These are phyloP conservation scores for Ambrosia artemisiifolia DNA, from an alignment of 129 eudicot genomes.

Conservation along the genomic window DNA sequence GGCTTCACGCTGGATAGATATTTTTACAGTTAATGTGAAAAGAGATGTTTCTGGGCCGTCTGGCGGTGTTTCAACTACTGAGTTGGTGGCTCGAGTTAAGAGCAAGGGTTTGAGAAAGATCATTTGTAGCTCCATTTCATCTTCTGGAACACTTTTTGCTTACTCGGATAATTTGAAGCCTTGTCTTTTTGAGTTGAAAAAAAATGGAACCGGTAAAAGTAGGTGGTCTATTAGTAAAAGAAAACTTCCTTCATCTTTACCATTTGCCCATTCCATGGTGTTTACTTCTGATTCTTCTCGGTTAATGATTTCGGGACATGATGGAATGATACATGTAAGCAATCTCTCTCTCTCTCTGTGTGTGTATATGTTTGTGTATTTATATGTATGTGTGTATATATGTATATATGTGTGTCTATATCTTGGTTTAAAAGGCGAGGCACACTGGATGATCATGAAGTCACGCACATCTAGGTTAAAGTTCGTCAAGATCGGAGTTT, in stretches of 20 bases:
- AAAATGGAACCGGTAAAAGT: slow-evolving; percentile 33
- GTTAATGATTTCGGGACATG: slow-evolving; percentile 82
- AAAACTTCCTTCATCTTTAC: slow-evolving; percentile 62
- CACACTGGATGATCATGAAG: too few species aligned
- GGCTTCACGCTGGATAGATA: slow-evolving; percentile 54
- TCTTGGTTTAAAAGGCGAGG: too few species aligned
- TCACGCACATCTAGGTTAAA: too few species aligned
- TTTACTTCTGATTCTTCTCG: slow-evolving; percentile 74
- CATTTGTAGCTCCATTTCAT: slow-evolving; percentile 69
- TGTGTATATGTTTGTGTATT: not conserved
- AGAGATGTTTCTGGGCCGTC: slow-evolving; percentile 34
- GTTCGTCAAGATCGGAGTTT: too few species aligned
- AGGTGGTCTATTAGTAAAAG: slow-evolving; percentile 62
- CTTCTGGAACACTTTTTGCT: slow-evolving; percentile 61
- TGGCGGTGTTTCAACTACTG: slow-evolving; percentile 49
- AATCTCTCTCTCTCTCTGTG: not conserved
- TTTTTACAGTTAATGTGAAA: slow-evolving; percentile 44
- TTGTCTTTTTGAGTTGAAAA: slow-evolving; percentile 57
- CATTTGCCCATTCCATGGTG: slow-evolving; percentile 74
- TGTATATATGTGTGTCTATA: too few species aligned
- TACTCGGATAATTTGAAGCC: slow-evolving; percentile 68
- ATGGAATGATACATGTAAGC: slow-evolving; percentile 81
- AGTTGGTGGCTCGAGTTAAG: slow-evolving; percentile 61
- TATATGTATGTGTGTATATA: too few species aligned
- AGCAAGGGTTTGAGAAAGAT: slow-evolving; percentile 66